A percentile compares a stretch with the other conserved stretches of the same genome.
These are phyloP conservation scores for Solanum sejunctum DNA, from an alignment of 257 asterid genomes.

Conservation along the genomic window DNA sequence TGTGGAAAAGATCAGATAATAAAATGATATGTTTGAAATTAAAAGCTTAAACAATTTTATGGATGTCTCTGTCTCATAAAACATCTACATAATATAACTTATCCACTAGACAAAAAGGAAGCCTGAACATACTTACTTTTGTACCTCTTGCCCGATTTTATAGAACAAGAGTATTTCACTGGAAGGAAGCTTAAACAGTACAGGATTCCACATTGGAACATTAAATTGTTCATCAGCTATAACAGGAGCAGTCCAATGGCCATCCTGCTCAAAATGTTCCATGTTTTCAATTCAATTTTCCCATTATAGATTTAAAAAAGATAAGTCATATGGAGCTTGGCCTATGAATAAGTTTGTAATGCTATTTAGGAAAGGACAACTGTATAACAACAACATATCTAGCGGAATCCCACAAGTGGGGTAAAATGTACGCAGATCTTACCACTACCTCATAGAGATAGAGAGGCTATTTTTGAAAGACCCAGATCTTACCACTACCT, in stretches of 20 bases:
- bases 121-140: conserved; percentile 41
- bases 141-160: conserved; percentile 76
- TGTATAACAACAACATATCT: no score
- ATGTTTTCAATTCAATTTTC: neutral
- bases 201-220: conserved; percentile 97
- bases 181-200: conserved; percentile 59
- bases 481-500: no score
- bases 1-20: neutral
- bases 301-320: neutral
- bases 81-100: neutral
- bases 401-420: no score
- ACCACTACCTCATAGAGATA: no score
- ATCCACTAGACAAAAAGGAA: neutral
- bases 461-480: no score
- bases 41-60: neutral
- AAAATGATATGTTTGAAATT: neutral
- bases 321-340: neutral
- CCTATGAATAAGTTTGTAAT: neutral
- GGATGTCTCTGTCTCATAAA: neutral
- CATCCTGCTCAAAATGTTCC: conserved; percentile 36
- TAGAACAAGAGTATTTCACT: conserved; percentile 68
- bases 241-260: conserved; percentile 63
- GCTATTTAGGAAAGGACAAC: neutral
- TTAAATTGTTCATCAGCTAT: conserved; percentile 61
- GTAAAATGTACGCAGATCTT: no score